phyloP scores from a whole-genome alignment of 208 protist genomes.

The Trypanosoma congolense region DNA sequence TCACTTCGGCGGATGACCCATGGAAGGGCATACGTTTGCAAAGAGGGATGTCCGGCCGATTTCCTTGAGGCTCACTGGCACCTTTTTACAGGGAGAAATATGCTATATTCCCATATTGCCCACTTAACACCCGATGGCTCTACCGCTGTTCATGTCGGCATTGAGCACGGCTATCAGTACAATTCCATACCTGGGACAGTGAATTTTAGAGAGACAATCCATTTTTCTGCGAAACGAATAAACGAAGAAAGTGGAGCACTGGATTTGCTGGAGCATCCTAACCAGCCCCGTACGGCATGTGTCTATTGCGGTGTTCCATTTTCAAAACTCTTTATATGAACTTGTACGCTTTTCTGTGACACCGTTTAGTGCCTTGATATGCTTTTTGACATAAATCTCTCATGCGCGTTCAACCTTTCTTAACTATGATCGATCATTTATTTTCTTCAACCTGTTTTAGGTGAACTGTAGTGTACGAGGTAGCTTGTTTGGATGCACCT shows the following conservation, averaged over 20 bases:
- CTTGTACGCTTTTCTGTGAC: too few species aligned
- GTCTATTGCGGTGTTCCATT: conserved; percentile 70
- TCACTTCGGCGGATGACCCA: conserved; percentile 51
- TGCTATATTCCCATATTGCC: conserved; percentile 69
- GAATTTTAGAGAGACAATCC: conserved; percentile 70
- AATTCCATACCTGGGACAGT: conserved; percentile 69
- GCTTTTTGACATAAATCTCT: too few species aligned
- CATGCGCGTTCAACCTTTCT: too few species aligned
- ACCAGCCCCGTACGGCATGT: conserved; percentile 43
- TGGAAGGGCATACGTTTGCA: conserved; percentile 74
- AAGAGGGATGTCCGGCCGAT: conserved; percentile 49
- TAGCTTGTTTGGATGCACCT: too few species aligned
- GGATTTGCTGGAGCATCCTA: conserved; percentile 44
- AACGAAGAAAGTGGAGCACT: conserved; percentile 36
- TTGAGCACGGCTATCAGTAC: conserved; percentile 85
- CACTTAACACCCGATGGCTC: conserved; percentile 67
- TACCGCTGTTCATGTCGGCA: conserved; percentile 50
- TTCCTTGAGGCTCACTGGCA: conserved; percentile 85
- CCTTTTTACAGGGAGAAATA: conserved; percentile 54
- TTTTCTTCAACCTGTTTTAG: too few species aligned
- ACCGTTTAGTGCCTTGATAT: too few species aligned
- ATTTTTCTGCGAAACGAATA: conserved; percentile 64
- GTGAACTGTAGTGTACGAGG: too few species aligned
- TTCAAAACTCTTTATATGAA: conserved; percentile 51
- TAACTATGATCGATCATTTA: too few species aligned